A percentile compares a stretch with the other conserved stretches of the same genome.
phyloP scores from a whole-genome alignment of 208 protist species.

The Wallacemonas sp. region DNA sequence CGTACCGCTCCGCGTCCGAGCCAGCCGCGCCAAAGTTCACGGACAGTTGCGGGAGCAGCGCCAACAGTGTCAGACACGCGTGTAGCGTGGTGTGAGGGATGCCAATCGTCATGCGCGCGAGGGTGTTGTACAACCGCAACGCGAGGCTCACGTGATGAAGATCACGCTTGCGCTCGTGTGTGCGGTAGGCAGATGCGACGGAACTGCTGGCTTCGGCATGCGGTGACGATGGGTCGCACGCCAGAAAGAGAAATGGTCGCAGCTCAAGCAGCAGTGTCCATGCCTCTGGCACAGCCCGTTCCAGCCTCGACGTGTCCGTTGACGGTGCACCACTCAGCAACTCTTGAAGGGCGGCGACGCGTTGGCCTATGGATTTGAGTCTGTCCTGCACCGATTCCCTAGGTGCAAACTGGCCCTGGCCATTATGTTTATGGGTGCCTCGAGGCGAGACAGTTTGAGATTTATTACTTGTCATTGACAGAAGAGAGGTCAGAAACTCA shows the following conservation, averaged over 20 bases:
- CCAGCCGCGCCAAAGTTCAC: slow-evolving; percentile 8
- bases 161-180: slow-evolving; percentile 26
- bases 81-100: slow-evolving; percentile 49
- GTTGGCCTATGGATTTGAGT: slow-evolving; percentile 42
- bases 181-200: slow-evolving; percentile 24
- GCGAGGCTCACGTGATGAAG: slow-evolving; percentile 41
- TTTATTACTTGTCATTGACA: background rate
- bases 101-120: slow-evolving; percentile 44
- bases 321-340: slow-evolving; percentile 8
- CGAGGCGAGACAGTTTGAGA: background rate
- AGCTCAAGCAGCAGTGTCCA: slow-evolving; percentile 64
- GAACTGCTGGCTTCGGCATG: background rate
- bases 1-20: slow-evolving; percentile 32
- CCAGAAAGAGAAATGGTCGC: slow-evolving; percentile 53
- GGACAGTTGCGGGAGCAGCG: slow-evolving; percentile 50
- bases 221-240: slow-evolving; percentile 11
- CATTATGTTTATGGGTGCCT: background rate
- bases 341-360: slow-evolving; percentile 30
- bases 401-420: background rate
- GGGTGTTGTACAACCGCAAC: slow-evolving; percentile 57
- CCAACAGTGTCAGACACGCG: slow-evolving; percentile 53
- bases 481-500: too few relatives aligned
- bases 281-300: slow-evolving; percentile 7
- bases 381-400: slow-evolving; percentile 6
- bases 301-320: background rate